Conservation (phyloP, 352 stramenopile genomes). For the Phytophthora rubi region DNA sequence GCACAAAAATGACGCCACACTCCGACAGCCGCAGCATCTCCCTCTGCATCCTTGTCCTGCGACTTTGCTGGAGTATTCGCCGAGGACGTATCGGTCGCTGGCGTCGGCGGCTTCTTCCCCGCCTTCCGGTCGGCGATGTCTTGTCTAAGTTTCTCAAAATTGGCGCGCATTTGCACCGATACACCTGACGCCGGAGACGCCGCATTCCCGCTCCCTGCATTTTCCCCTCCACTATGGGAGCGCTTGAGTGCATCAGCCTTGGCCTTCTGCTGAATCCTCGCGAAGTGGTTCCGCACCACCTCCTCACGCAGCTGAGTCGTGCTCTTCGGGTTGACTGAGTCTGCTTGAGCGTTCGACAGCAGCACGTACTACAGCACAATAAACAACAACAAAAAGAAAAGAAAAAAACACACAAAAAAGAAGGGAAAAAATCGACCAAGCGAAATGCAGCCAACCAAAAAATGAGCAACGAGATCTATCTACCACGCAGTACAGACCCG, state of each 20-base stretch:
- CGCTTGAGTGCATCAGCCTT: constrained; percentile 48
- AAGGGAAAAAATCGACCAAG: constrained; percentile 1
- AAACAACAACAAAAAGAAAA: constrained; percentile 6
- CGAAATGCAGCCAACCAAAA: background rate
- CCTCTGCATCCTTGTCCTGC: constrained; percentile 16
- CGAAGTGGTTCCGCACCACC: constrained; percentile 72
- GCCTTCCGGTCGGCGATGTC: constrained; percentile 71
- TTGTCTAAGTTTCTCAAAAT: constrained; percentile 76
- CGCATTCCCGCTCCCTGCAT: constrained; percentile 28
- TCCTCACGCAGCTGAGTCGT: constrained; percentile 65
- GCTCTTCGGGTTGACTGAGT: constrained; percentile 81
- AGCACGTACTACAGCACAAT: constrained; percentile 64
- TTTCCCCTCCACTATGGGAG: constrained; percentile 25
- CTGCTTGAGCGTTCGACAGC: constrained; percentile 79
- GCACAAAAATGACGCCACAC: constrained; percentile 79
- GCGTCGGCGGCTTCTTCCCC: constrained; percentile 35
- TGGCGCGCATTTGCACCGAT: constrained; percentile 69
- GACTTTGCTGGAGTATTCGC: constrained; percentile 24
- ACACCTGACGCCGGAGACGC: constrained; percentile 43
- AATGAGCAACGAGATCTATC: background rate
- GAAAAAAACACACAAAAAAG: background rate
- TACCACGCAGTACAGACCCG: background rate
- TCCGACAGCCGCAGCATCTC: constrained; percentile 35
- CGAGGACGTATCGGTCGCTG: constrained; percentile 22
- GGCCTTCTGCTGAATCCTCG: constrained; percentile 69